phyloP scores from a whole-genome alignment of 495 filamentous ascomycete genomes.

The Aspergillus sclerotioniger region DNA sequence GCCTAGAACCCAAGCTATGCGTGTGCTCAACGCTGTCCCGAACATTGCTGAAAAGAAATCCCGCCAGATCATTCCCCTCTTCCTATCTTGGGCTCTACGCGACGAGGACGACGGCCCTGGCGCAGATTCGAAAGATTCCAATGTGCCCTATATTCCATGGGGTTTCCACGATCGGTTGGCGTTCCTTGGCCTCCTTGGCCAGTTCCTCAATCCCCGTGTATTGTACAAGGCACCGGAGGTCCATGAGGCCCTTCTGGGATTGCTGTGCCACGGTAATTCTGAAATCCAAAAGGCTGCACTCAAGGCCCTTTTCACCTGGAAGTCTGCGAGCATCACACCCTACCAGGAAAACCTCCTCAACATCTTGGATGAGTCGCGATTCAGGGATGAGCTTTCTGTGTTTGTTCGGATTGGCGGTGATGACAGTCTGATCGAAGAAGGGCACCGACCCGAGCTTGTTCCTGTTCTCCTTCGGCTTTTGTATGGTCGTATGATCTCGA shows the following conservation, averaged over 20 bases:
- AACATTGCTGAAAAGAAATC: constrained; percentile 80
- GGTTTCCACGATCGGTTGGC: constrained; percentile 73
- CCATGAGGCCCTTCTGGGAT: constrained; percentile 64
- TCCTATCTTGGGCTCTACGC: constrained; percentile 69
- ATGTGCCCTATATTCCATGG: constrained; percentile 39
- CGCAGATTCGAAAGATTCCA: constrained; percentile 17
- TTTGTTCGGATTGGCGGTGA: constrained; percentile 71
- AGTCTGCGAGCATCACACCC: constrained; percentile 64
- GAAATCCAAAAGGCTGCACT: constrained; percentile 83
- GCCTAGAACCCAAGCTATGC: constrained; percentile 73
- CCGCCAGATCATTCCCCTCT: constrained; percentile 76
- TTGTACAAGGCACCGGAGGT: constrained; percentile 78
- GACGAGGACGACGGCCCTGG: constrained; percentile 49
- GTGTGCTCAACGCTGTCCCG: constrained; percentile 71
- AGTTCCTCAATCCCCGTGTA: constrained; percentile 80
- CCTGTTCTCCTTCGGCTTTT: constrained; percentile 84
- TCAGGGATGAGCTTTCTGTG: constrained; percentile 85
- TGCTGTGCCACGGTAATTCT: constrained; percentile 81
- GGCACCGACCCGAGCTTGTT: constrained; percentile 69
- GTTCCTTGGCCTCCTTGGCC: constrained; percentile 76
- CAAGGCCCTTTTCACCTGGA: constrained; percentile 87
- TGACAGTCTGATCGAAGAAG: constrained; percentile 68
- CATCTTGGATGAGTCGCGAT: constrained; percentile 84
- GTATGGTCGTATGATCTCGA: constrained; percentile 83
- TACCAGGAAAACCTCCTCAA: constrained; percentile 88